Evolutionary conservation across 139 green algal species (phyloP).

Genomic region (Zygnema cylindricum): DNA sequence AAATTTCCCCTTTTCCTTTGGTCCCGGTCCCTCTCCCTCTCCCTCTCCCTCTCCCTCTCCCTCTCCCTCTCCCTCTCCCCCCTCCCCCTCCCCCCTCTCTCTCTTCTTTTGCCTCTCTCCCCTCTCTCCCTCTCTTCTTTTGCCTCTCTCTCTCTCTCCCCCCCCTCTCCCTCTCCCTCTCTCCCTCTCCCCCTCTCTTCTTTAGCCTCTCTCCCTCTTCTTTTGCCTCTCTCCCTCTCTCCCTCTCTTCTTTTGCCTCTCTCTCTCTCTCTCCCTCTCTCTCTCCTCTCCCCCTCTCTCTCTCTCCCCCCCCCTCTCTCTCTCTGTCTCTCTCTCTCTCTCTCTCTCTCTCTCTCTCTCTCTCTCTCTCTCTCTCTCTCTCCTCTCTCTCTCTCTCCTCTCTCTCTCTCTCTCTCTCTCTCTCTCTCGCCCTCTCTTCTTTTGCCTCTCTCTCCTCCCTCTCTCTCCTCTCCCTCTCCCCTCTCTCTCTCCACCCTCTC

Average conservation of each 20-base stretch:
- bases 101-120: not conserved
- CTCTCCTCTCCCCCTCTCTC: constrained; percentile 11
- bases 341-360: not conserved
- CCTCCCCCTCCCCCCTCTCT: not conserved
- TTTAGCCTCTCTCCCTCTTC: not conserved
- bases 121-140: not conserved
- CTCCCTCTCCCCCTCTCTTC: constrained; percentile 22
- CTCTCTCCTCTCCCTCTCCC: not conserved
- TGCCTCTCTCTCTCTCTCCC: constrained; percentile 13
- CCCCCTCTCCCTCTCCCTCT: not conserved
- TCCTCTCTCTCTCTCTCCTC: constrained; percentile 27
- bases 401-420: not conserved
- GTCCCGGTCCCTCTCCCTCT: not conserved
- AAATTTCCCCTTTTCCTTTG: not conserved
- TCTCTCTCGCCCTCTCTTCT: not conserved
- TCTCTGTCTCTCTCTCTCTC: not conserved
- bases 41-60: not conserved
- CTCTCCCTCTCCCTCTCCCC: not conserved
- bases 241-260: constrained; percentile 7
- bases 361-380: not conserved
- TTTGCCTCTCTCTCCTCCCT: not conserved
- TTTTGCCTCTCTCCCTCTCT: not conserved
- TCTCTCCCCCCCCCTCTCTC: constrained; percentile 12
- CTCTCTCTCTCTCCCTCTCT: constrained; percentile 26
- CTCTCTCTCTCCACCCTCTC: not conserved